phyloP scores from a whole-genome alignment of 257 asterid species.

The Capsicum baccatum region DNA sequence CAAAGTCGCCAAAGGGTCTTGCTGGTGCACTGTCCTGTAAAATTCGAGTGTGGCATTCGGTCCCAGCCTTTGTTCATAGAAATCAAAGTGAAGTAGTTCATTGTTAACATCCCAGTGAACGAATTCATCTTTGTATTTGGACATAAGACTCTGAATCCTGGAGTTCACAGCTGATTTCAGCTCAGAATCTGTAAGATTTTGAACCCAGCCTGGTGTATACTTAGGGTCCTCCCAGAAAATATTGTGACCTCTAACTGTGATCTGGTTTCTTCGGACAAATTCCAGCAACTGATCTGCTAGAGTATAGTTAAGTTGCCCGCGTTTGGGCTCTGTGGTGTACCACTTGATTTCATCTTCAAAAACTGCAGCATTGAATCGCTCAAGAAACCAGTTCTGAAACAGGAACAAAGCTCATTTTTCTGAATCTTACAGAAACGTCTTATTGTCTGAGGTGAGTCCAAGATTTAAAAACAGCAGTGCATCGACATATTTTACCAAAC shows the following conservation, averaged over 20 bases:
- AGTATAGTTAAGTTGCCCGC: constrained; percentile 46
- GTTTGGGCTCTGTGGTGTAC: constrained; percentile 48
- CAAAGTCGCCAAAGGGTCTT: constrained; percentile 54
- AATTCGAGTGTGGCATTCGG: constrained; percentile 50
- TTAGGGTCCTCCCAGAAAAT: constrained; percentile 55
- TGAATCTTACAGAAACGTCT: too few relatives aligned
- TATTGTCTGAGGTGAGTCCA: too few relatives aligned
- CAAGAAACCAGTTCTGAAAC: constrained; percentile 50
- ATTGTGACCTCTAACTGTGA: constrained; percentile 51
- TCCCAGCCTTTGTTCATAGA: constrained; percentile 51
- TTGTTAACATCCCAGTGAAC: constrained; percentile 61
- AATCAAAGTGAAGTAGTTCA: constrained; percentile 49
- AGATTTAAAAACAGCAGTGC: too few relatives aligned
- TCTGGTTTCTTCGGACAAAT: constrained; percentile 47
- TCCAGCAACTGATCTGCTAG: constrained; percentile 50
- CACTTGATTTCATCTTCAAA: constrained; percentile 59
- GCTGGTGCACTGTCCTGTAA: constrained; percentile 43
- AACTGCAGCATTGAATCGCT: constrained; percentile 51
- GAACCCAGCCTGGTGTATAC: constrained; percentile 51
- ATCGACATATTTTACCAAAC: too few relatives aligned
- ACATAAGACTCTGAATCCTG: constrained; percentile 48
- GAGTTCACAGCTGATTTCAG: constrained; percentile 44
- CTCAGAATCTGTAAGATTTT: constrained; percentile 40
- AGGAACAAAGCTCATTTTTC: neutral
- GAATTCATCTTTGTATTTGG: constrained; percentile 48